Evolutionary conservation across 225 moss, liverwort and hornwort genomes (phyloP).

Genomic region (Straminergon stramineum): DNA sequence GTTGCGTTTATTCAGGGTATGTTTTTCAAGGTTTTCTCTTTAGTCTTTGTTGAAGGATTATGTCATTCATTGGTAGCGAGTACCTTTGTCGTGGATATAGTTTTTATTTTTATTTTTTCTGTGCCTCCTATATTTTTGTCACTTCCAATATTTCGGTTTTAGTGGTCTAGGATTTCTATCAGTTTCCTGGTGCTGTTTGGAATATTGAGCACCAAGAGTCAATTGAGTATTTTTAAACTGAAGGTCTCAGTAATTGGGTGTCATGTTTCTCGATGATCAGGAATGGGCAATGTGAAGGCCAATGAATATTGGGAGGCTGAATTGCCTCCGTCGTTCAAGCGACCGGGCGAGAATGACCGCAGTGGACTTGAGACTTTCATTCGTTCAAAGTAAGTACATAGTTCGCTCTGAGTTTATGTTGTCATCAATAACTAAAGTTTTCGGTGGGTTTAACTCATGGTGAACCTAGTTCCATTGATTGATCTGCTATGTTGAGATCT

Average conservation of each 20-base stretch:
- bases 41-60: not conserved
- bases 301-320: constrained; percentile 93
- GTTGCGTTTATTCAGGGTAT: constrained; percentile 92
- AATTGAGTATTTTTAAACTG: not conserved
- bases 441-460: not conserved
- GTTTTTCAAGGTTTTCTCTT: not conserved
- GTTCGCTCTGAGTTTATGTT: not conserved
- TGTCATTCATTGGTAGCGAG: not conserved
- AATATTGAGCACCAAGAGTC: not conserved
- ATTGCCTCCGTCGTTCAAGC: constrained; percentile 71
- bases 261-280: constrained; percentile 9
- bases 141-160: not conserved
- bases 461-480: not conserved
- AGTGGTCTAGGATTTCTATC: not conserved
- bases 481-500: not conserved
- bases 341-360: constrained; percentile 84
- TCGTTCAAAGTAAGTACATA: constrained; percentile 66
- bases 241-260: not conserved
- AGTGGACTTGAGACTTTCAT: constrained; percentile 85
- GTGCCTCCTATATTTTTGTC: not conserved
- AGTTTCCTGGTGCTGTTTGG: not conserved
- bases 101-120: not conserved
- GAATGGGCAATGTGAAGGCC: constrained; percentile 91
- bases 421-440: not conserved
- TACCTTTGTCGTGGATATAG: not conserved